Percentiles rank a stretch among this genome's conserved stretches.
These are phyloP conservation scores for Chytridium lagenaria DNA, from an alignment of 371 early-diverging fungal genomes.

Conservation along the genomic window DNA sequence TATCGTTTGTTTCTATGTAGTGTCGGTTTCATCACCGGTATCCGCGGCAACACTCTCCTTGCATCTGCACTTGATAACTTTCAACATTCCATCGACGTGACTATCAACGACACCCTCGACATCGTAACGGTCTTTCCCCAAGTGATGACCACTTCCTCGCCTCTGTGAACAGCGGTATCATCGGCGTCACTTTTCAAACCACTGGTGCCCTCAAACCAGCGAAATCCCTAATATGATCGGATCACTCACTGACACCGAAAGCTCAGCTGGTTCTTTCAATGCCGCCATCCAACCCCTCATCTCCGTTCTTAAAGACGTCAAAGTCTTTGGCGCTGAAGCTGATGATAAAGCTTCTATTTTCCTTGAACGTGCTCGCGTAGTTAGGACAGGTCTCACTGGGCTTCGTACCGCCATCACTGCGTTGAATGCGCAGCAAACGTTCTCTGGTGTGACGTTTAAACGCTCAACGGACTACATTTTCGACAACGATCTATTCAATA, in stretches of 20 bases:
- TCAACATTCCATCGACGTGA: neutral
- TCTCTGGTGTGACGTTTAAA: neutral
- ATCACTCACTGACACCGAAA: conserved; percentile 1
- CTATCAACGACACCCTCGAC: conserved; percentile 10
- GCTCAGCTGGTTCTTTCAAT: neutral
- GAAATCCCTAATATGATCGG: neutral
- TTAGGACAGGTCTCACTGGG: neutral
- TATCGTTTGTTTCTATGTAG: neutral
- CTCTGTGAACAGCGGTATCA: neutral
- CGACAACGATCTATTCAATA: neutral
- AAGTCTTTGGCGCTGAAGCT: neutral
- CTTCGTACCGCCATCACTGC: neutral
- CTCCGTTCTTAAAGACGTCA: neutral
- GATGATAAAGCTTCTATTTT: neutral
- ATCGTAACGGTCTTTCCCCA: conserved; percentile 2
- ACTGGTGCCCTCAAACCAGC: neutral
- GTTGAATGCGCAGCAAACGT: neutral
- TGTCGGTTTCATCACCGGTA: conserved; percentile 19
- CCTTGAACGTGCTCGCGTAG: neutral
- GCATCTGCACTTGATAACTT: neutral
- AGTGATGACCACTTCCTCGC: neutral
- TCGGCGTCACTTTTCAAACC: neutral
- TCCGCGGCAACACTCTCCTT: conserved; percentile 6
- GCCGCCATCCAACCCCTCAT: neutral
- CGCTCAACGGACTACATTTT: neutral